Percentiles rank a stretch among this genome's conserved stretches.
These are phyloP conservation scores for Colletotrichum sp. DNA, from an alignment of 2,329 filamentous ascomycete species.

Conservation along the genomic window DNA sequence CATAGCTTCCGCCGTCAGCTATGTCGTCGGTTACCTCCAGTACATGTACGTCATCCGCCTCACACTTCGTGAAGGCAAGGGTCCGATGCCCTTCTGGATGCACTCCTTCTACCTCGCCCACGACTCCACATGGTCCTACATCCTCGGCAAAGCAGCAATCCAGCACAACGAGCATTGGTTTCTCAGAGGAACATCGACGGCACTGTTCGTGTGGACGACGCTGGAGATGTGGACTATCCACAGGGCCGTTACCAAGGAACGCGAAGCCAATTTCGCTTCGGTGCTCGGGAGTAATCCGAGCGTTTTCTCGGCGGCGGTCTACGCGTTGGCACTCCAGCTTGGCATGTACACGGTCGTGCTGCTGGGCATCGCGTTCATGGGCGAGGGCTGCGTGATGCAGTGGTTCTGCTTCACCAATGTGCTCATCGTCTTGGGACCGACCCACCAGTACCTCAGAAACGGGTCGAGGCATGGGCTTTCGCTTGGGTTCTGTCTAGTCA, in stretches of 20 bases:
- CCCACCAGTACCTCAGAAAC: conserved; percentile 5
- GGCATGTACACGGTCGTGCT: conserved; percentile 9
- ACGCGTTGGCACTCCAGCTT: not conserved
- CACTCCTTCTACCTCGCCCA: conserved; percentile 23
- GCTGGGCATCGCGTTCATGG: conserved; percentile 14
- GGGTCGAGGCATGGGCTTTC: conserved; percentile 7
- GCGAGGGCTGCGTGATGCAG: conserved; percentile 10
- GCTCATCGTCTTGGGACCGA: conserved; percentile 8
- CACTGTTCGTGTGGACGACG: not conserved
- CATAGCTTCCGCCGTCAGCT: not conserved
- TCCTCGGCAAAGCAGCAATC: not conserved
- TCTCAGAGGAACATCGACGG: not conserved
- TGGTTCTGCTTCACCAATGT: conserved; percentile 21
- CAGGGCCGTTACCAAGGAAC: conserved; percentile 6
- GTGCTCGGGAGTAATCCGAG: not conserved
- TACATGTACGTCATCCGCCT: conserved; percentile 18
- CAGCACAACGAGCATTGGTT: conserved; percentile 12
- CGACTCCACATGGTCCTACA: conserved; percentile 18
- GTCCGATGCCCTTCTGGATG: conserved; percentile 23
- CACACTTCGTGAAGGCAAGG: conserved; percentile 8
- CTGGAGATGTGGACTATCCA: conserved; percentile 18
- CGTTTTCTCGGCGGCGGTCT: not conserved
- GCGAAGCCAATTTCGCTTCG: not conserved
- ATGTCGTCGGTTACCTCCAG: conserved; percentile 14
- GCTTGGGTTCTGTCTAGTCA: conserved; percentile 12